These are phyloP conservation scores for Cladosporium cucumerinum DNA, from an alignment of 2,329 filamentous ascomycete genomes.

Conservation along the genomic window DNA sequence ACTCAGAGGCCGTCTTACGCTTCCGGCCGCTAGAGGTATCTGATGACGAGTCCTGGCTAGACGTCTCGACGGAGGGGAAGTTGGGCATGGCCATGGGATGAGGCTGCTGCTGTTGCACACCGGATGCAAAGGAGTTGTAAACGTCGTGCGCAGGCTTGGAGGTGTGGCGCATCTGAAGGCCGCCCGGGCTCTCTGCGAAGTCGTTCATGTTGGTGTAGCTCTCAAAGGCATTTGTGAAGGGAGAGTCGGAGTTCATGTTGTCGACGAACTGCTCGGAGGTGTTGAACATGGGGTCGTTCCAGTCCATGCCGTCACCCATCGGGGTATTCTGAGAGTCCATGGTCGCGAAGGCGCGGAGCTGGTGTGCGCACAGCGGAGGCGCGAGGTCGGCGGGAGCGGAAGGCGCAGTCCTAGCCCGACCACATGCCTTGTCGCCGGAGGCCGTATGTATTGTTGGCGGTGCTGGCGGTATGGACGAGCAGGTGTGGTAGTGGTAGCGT, in stretches of 20 bases:
- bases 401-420: slow-evolving; percentile 9
- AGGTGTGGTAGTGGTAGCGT: not conserved
- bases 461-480: not conserved
- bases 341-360: slow-evolving; percentile 52
- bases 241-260: slow-evolving; percentile 24
- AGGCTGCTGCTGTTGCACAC: slow-evolving; percentile 17
- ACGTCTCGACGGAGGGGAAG: slow-evolving; percentile 38
- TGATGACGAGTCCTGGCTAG: slow-evolving; percentile 42
- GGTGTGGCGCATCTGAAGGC: slow-evolving; percentile 26
- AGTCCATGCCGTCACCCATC: slow-evolving; percentile 24
- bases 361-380: slow-evolving; percentile 44
- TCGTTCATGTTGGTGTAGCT: slow-evolving; percentile 25
- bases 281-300: slow-evolving; percentile 29
- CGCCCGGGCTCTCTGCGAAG: slow-evolving; percentile 24
- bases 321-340: slow-evolving; percentile 25
- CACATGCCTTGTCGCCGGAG: slow-evolving; percentile 10
- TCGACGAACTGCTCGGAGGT: slow-evolving; percentile 22
- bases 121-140: slow-evolving; percentile 9
- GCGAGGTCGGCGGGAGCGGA: slow-evolving; percentile 9
- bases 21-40: slow-evolving; percentile 41
- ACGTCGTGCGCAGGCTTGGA: slow-evolving; percentile 29
- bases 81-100: slow-evolving; percentile 23
- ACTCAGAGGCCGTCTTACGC: slow-evolving; percentile 40
- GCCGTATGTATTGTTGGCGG: not conserved
- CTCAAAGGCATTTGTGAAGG: slow-evolving; percentile 21